Conservation (phyloP, 148 eudicot species). For the Pharnaceum exiguum region DNA sequence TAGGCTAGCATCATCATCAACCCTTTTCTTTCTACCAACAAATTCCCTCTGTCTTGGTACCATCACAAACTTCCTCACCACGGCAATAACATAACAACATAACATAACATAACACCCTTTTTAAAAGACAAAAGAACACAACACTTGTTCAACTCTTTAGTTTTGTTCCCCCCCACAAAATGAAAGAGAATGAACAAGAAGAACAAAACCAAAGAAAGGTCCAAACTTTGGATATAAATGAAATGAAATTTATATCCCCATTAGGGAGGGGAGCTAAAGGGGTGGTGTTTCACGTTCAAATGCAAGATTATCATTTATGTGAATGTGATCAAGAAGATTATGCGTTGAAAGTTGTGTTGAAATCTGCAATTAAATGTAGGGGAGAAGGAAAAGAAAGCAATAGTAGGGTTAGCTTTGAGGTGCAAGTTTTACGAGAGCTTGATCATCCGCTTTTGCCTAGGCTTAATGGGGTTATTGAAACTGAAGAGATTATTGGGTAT, state of each 20-base stretch:
- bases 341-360: constrained; percentile 28
- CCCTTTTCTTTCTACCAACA: no score
- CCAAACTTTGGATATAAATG: constrained; percentile 4
- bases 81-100: no score
- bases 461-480: constrained; percentile 52
- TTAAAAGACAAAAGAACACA: not conserved
- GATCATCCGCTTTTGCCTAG: constrained; percentile 74
- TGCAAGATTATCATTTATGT: not conserved
- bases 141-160: no score
- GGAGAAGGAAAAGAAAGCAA: not conserved
- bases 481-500: constrained; percentile 60
- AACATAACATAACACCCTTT: no score
- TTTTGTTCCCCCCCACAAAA: not conserved
- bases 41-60: no score
- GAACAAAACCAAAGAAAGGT: not conserved
- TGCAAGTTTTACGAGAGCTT: constrained; percentile 44
- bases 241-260: constrained; percentile 10
- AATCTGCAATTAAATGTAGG: constrained; percentile 18
- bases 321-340: constrained; percentile 24
- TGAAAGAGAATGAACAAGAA: not conserved
- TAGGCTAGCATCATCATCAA: no score
- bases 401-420: constrained; percentile 45
- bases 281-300: constrained; percentile 15
- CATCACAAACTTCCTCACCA: no score
- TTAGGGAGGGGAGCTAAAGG: constrained; percentile 34